Evolutionary conservation across 1,284 basidiomycete species (phyloP), one percentile per base, ranked within the genome.

Genomic region (Cutaneotrichosporon sp.): DNA sequence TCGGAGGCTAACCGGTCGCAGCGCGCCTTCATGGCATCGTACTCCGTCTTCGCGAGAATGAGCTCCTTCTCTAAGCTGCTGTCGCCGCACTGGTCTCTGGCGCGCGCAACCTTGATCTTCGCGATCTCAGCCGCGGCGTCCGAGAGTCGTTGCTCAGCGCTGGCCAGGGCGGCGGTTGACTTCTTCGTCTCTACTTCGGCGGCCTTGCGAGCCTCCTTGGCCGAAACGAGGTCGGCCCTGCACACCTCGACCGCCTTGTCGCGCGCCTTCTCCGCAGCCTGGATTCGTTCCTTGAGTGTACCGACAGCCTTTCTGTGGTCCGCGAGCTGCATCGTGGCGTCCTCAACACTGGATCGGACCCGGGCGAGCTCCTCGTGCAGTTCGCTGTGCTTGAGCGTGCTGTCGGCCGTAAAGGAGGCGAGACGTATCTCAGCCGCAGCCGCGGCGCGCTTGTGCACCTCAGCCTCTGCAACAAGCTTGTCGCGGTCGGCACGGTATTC

Each of bases 241-340:
- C 26, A 5, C 13, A 13, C 22, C 31, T 92, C 90, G 18, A 96
- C 86, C 8, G 98, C 92, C 10, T 90, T 87, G 65, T 88, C 88
- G 72, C 86, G 85, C 76, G 98, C 95, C 13, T 90, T 89, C 52
- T 94, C 85, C 11, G 56, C 42, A 5, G 34, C 11, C 46, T 58
- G 13, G 26, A 46, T 46, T 7, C 18, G 16, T 18, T 47, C 55
- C 36, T 40, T 42, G 30, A 32, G 30, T 30, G 30, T 13, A 4
- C 30, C 51, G 7, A 10, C 31, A 30, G 18, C 42, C 18, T 18
- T 6, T 8, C 9, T 18, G 42, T 46, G 42, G 16, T 46, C 42
- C 5, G 18, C 42, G 1, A 46, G 42, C 18, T 46, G 16, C 42
- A 8, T n/a, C 7, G 2, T 6, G 1, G 42, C 16, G 26, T 53